phyloP scores from a whole-genome alignment of 768 basidiomycete genomes.

The Trametes elegans region DNA sequence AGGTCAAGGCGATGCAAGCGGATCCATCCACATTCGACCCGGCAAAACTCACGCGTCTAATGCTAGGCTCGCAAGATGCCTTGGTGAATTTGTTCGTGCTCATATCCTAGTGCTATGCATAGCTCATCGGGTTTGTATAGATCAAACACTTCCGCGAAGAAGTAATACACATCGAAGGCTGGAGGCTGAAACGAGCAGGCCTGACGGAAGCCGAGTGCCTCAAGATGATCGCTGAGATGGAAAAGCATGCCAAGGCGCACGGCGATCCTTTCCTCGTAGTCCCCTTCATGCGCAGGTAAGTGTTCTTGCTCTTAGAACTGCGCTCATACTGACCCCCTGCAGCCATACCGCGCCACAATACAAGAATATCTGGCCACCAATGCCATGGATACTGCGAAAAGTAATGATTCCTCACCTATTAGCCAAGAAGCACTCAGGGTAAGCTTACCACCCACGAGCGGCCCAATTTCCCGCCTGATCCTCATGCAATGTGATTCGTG shows the following conservation, averaged over 20 bases:
- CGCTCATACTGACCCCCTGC: neutral
- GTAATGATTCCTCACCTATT: conserved; percentile 37
- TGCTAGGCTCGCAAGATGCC: conserved; percentile 30
- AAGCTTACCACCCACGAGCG: conserved; percentile 16
- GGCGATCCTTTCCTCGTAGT: conserved; percentile 34
- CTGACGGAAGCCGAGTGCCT: conserved; percentile 31
- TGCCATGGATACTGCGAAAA: conserved; percentile 40
- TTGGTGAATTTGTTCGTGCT: conserved; percentile 27
- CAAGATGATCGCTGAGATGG: conserved; percentile 28
- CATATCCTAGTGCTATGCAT: neutral
- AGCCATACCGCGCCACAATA: conserved; percentile 40
- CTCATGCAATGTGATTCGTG: too few species aligned
- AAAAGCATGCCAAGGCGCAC: conserved; percentile 33
- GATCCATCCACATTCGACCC: conserved; percentile 34
- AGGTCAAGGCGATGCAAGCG: conserved; percentile 26
- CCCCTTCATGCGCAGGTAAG: conserved; percentile 39
- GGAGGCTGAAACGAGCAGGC: conserved; percentile 28
- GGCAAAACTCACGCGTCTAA: conserved; percentile 26
- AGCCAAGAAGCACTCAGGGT: conserved; percentile 37
- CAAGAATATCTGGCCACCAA: conserved; percentile 37
- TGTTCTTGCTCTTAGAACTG: neutral
- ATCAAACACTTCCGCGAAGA: conserved; percentile 39
- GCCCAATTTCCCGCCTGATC: too few species aligned
- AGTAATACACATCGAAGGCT: conserved; percentile 32
- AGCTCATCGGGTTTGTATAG: conserved; percentile 17